These are phyloP conservation scores for Alternaria ethzedia DNA, from an alignment of 2,329 filamentous ascomycete genomes.

Conservation along the genomic window DNA sequence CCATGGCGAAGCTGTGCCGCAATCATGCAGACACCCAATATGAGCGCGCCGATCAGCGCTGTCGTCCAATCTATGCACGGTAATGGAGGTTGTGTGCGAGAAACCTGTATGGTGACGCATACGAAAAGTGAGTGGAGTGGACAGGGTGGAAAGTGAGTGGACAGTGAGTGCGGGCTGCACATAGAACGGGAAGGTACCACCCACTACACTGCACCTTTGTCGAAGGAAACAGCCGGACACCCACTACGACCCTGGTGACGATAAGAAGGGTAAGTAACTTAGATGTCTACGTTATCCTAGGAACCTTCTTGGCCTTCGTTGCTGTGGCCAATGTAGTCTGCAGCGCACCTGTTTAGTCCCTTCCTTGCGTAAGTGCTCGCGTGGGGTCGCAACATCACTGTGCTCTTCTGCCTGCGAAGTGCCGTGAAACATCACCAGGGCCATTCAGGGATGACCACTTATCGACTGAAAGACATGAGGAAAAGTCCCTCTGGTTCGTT, in stretches of 20 bases:
- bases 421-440: not conserved
- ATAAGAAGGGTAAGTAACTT: too few relatives aligned
- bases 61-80: not conserved
- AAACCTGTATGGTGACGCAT: not conserved
- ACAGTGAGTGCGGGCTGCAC: not conserved
- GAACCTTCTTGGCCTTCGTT: too few relatives aligned
- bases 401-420: not conserved
- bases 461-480: not conserved
- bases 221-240: too few relatives aligned
- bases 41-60: not conserved
- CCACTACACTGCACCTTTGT: too few relatives aligned
- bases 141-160: not conserved
- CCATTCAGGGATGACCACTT: not conserved
- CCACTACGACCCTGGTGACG: too few relatives aligned
- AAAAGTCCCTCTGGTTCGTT: not conserved
- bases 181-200: not conserved
- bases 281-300: too few relatives aligned
- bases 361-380: not conserved
- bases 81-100: not conserved
- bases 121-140: not conserved
- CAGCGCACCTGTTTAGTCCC: too few relatives aligned
- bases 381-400: not conserved
- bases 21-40: not conserved
- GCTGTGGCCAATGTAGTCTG: too few relatives aligned
- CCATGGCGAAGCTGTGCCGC: not conserved